These are phyloP conservation scores for Aureobasidium sp. DNA, from an alignment of 2,329 filamentous ascomycete species.

Conservation along the genomic window DNA sequence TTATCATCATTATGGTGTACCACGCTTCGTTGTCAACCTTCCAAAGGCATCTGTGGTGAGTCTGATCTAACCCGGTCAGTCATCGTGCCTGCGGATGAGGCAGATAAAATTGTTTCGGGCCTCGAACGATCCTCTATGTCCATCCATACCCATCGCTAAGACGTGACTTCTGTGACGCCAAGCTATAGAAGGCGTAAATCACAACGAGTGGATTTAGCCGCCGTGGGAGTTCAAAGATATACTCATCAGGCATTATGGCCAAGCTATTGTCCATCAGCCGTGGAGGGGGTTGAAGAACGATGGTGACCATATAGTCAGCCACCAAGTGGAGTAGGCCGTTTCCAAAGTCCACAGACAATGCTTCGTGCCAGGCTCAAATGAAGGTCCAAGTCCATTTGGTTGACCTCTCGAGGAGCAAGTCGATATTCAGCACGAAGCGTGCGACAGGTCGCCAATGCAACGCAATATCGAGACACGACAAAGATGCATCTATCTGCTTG, in stretches of 20 bases:
- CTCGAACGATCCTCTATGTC: slow-evolving; percentile 34
- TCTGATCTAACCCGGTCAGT: slow-evolving; percentile 24
- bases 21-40: slow-evolving; percentile 18
- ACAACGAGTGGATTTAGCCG: background rate
- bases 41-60: slow-evolving; percentile 20
- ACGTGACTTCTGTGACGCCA: background rate
- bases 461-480: background rate
- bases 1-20: slow-evolving; percentile 22
- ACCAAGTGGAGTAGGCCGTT: background rate
- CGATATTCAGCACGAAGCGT: background rate
- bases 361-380: background rate
- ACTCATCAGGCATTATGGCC: background rate
- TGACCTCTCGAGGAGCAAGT: background rate
- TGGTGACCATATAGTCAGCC: background rate
- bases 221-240: background rate
- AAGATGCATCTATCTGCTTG: background rate
- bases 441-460: background rate
- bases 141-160: background rate
- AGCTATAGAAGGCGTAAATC: background rate
- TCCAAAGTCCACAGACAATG: background rate
- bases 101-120: slow-evolving; percentile 43
- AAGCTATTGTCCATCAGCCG: background rate
- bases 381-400: background rate
- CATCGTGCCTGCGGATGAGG: slow-evolving; percentile 21
- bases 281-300: background rate